Percentiles rank a stretch among this genome's conserved stretches.
phyloP scores from a whole-genome alignment of 805 yeast species.

The Yueomyces sinensis region DNA sequence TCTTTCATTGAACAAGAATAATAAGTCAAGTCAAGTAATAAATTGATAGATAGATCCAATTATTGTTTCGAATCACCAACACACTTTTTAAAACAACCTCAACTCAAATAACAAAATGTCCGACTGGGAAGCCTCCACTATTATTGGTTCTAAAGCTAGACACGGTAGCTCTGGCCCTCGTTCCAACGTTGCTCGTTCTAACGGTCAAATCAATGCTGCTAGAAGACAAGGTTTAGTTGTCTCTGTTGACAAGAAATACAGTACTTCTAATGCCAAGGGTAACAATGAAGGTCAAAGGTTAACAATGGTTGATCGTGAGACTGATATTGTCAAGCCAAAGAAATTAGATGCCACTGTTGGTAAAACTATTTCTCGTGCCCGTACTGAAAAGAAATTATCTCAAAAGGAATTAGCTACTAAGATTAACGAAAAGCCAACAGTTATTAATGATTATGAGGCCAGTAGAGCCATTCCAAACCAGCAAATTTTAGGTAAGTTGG shows the following conservation, averaged over 20 bases:
- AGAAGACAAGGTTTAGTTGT: slow-evolving; percentile 84
- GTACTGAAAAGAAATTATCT: slow-evolving; percentile 78
- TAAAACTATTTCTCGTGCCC: slow-evolving; percentile 68
- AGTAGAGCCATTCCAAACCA: slow-evolving; percentile 96
- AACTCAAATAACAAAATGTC: too few species aligned
- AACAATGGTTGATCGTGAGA: slow-evolving; percentile 85
- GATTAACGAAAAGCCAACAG: slow-evolving; percentile 89
- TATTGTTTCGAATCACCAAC: too few species aligned
- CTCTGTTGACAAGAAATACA: slow-evolving; percentile 88
- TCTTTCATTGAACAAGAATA: too few species aligned
- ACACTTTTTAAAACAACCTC: too few species aligned
- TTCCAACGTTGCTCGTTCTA: slow-evolving; percentile 67
- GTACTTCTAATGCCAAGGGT: slow-evolving; percentile 44
- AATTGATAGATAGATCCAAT: too few species aligned
- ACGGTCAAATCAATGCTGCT: slow-evolving; percentile 78
- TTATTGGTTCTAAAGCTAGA: slow-evolving; percentile 82
- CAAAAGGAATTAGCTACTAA: slow-evolving; percentile 96
- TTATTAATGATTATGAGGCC: slow-evolving; percentile 91
- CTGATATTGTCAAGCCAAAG: slow-evolving; percentile 86
- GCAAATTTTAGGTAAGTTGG: slow-evolving; percentile 83
- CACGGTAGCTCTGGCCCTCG: slow-evolving; percentile 84
- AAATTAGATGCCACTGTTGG: slow-evolving; percentile 80
- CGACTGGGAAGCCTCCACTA: slow-evolving; percentile 89
- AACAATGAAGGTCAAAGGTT: slow-evolving; percentile 91
- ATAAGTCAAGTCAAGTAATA: too few species aligned